These are phyloP conservation scores for Diaporthe caulivora DNA, from an alignment of 2,329 filamentous ascomycete genomes.

Conservation along the genomic window DNA sequence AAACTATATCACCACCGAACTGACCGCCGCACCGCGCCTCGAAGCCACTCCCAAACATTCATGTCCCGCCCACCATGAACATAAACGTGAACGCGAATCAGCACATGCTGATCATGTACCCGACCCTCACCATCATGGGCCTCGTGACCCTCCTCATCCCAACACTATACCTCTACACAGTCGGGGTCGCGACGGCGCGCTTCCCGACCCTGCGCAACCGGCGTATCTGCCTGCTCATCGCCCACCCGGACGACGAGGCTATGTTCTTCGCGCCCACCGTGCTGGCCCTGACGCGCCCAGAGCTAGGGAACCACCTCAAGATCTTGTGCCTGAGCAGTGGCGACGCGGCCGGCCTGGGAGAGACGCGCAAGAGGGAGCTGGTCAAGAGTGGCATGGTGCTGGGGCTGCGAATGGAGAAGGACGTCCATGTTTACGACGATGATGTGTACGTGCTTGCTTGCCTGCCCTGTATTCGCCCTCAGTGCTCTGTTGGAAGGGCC, in stretches of 20 bases:
- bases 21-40: too few species aligned
- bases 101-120: conserved; percentile 42
- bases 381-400: conserved; percentile 82
- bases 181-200: conserved; percentile 58
- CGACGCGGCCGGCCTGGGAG: conserved; percentile 88
- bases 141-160: conserved; percentile 58
- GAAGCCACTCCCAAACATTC: neutral
- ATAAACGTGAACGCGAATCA: neutral
- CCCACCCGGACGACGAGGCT: conserved; percentile 97
- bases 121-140: conserved; percentile 44
- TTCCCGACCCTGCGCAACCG: conserved; percentile 82
- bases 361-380: conserved; percentile 85
- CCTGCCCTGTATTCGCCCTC: neutral
- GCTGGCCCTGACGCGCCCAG: conserved; percentile 83
- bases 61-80: conserved; percentile 30
- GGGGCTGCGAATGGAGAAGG: conserved; percentile 79
- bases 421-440: conserved; percentile 88
- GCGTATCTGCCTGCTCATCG: conserved; percentile 91
- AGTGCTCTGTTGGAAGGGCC: neutral
- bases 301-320: conserved; percentile 89
- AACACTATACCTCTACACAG: conserved; percentile 65
- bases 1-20: neutral
- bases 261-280: conserved; percentile 98
- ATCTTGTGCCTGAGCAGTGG: conserved; percentile 93
- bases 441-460: conserved; percentile 60